These are phyloP conservation scores for Cylindrotheca closterium DNA, from an alignment of 108 stramenopile species.

Conservation along the genomic window DNA sequence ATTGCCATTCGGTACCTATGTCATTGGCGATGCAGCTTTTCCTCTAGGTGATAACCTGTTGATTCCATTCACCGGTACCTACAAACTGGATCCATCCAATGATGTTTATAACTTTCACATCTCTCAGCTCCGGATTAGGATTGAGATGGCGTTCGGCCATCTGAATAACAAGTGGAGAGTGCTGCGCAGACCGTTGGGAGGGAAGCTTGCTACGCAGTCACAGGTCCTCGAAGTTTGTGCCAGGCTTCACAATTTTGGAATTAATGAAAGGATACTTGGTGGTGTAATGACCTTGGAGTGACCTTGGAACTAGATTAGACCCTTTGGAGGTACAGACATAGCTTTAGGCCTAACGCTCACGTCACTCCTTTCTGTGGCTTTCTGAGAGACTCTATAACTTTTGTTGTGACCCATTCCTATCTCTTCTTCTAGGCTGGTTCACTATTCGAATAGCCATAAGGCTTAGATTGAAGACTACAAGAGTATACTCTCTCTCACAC, in stretches of 20 bases:
- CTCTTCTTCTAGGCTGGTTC: too few relatives aligned
- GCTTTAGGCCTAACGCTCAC: too few relatives aligned
- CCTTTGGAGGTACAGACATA: too few relatives aligned
- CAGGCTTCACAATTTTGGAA: constrained; percentile 23
- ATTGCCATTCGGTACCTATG: not conserved
- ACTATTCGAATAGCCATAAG: too few relatives aligned
- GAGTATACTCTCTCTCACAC: too few relatives aligned
- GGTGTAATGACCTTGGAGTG: too few relatives aligned
- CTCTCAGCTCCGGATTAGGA: constrained; percentile 21
- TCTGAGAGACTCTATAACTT: too few relatives aligned
- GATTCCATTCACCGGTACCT: not conserved
- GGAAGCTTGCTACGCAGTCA: not conserved
- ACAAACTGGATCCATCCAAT: not conserved
- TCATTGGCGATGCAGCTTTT: constrained; percentile 2
- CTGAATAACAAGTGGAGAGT: constrained; percentile 18
- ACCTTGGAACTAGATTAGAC: too few relatives aligned
- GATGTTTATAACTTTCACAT: constrained; percentile 4
- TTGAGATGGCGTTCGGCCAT: constrained; percentile 32
- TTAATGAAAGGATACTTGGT: constrained; percentile 23
- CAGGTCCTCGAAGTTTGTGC: constrained; percentile 1
- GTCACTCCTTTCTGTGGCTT: too few relatives aligned
- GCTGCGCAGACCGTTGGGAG: constrained; percentile 6
- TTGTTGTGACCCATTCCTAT: too few relatives aligned
- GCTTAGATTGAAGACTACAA: too few relatives aligned
- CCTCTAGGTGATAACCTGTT: not conserved